phyloP scores from a whole-genome alignment of 257 asterid species.

The Solanum arcanum region DNA sequence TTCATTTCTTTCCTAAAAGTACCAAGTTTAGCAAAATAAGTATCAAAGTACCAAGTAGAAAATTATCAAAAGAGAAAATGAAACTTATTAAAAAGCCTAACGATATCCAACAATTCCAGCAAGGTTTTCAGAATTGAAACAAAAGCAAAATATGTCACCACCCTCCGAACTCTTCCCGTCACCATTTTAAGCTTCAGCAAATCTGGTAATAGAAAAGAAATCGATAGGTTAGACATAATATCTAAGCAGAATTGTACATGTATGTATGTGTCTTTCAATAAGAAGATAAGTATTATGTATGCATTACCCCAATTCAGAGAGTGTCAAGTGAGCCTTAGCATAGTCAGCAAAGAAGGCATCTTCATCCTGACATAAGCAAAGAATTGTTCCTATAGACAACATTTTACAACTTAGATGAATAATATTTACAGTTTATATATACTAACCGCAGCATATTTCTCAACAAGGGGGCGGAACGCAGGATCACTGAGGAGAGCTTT shows the following conservation, averaged over 20 bases:
- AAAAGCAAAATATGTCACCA: neutral
- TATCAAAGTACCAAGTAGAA: neutral
- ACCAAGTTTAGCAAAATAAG: neutral
- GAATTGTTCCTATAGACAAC: neutral
- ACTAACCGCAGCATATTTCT: constrained; percentile 62
- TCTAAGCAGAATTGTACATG: neutral
- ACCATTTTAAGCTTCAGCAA: constrained; percentile 41
- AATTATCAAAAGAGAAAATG: neutral
- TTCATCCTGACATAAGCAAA: constrained; percentile 41
- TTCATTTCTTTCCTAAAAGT: neutral
- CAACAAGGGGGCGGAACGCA: constrained; percentile 57
- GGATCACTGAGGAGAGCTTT: constrained; percentile 65
- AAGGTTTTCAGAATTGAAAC: neutral
- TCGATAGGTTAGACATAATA: neutral
- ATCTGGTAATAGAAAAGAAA: constrained; percentile 18
- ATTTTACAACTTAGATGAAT: neutral
- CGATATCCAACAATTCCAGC: neutral
- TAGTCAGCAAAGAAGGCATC: constrained; percentile 79
- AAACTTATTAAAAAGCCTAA: neutral
- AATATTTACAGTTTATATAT: neutral
- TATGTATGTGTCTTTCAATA: neutral
- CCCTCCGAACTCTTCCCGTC: neutral
- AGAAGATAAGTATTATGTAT: neutral
- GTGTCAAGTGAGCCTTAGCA: constrained; percentile 64
- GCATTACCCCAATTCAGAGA: constrained; percentile 74